phyloP scores from a whole-genome alignment of 2,329 filamentous ascomycete genomes.

The Paracamarosporium sp. region DNA sequence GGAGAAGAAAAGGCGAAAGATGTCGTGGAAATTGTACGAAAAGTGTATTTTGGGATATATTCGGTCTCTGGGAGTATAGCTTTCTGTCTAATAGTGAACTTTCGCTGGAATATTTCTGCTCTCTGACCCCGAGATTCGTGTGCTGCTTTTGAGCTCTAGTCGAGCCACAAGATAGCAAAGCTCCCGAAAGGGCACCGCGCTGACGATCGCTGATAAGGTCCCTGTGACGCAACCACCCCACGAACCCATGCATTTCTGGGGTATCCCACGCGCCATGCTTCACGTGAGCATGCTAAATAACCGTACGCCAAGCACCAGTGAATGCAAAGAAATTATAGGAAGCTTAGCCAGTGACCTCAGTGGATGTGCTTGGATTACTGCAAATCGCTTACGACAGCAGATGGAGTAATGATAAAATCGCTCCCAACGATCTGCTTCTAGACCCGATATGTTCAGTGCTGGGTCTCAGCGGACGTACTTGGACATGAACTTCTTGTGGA shows the following conservation, averaged over 20 bases:
- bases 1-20: background rate
- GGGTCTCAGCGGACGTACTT: constrained; percentile 9
- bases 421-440: constrained; percentile 69
- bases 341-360: constrained; percentile 3
- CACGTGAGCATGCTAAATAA: constrained; percentile 16
- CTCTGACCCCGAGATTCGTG: constrained; percentile 14
- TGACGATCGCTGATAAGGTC: constrained; percentile 45
- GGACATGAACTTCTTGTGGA: constrained; percentile 91
- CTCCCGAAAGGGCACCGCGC: constrained; percentile 22
- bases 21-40: too few relatives aligned
- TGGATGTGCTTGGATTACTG: constrained; percentile 14
- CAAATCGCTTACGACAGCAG: constrained; percentile 15
- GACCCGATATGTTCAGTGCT: background rate
- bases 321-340: constrained; percentile 23
- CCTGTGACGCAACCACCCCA: constrained; percentile 28
- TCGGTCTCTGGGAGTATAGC: too few relatives aligned
- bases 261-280: constrained; percentile 30
- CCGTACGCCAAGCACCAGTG: constrained; percentile 28
- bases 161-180: constrained; percentile 30
- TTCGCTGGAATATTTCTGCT: constrained; percentile 2
- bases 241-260: constrained; percentile 23
- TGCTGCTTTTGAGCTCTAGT: constrained; percentile 9
- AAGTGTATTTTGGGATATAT: too few relatives aligned
- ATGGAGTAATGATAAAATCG: background rate
- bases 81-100: too few relatives aligned